Evolutionary conservation across 2,329 filamentous ascomycete genomes (phyloP), one percentile per base, ranked within the genome.

Genomic region (Ceratocystis albifundus): DNA sequence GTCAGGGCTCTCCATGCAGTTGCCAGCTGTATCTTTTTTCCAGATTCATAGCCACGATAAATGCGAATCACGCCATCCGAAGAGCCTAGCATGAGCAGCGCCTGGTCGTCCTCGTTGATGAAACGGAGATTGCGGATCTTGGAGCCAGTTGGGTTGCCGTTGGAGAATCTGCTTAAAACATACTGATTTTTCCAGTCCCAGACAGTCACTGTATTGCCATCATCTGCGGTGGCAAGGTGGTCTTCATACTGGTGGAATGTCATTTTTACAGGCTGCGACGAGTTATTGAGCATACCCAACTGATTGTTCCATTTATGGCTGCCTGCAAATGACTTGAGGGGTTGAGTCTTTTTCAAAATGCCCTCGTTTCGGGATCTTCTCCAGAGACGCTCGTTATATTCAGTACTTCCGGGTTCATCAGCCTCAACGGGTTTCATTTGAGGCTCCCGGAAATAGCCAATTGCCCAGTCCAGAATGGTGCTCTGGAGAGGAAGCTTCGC

Each of bases 171-270:
- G 73, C 85, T 89, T 69, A 96, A 79, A 44, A 87, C 84, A 62
- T 81, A 82, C 70, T 88, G 85, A 65, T 83, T 84, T 75, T 90
- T 87, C 88, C 92, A 99, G 75, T 99, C 94, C 89, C 94, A 97
- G 36, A 99, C 84, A 67, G 84, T 87, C 70, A 97, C 86, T 2
- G 87, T 95, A 75, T 99, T 95, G 66, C 88, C 86, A 71, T 96
- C 92, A 75, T 99, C 94, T 12, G 91, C 90, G 12, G 96, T 90
- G 1, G 94, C 90, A 22, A 99, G 82, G 73, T 97, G 92, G 72
- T 96, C 89, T 74, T 99, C 94, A 71, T 96, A 99, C 74, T 99
- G 94, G 76, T 99, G 94, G 75, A 97, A 96, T 4, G 89, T 88
- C 87, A 99, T 89, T 77, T 92, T 95, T 69, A 87, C 85, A 0